phyloP scores from a whole-genome alignment of 768 basidiomycete species.

The Baorangia bicolor region DNA sequence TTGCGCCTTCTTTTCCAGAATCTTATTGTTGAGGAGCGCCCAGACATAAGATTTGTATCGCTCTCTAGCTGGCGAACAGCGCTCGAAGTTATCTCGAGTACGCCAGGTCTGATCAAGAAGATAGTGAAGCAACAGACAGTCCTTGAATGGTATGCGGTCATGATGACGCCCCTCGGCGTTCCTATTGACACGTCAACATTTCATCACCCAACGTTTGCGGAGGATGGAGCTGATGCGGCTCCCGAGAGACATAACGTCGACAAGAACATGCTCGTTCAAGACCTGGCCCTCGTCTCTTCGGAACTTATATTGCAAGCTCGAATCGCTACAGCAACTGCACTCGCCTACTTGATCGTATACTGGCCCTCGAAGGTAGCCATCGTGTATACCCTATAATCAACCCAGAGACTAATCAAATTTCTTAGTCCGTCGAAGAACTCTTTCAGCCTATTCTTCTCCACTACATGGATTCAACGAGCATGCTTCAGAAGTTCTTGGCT shows the following conservation, averaged over 20 bases:
- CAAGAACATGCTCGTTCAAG: slow-evolving; percentile 92
- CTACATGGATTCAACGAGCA: slow-evolving; percentile 84
- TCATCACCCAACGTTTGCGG: slow-evolving; percentile 55
- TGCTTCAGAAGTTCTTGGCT: slow-evolving; percentile 87
- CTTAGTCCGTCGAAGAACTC: slow-evolving; percentile 53
- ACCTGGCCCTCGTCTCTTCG: slow-evolving; percentile 74
- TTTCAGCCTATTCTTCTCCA: slow-evolving; percentile 76
- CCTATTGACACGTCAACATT: slow-evolving; percentile 71
- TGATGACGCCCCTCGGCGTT: slow-evolving; percentile 88
- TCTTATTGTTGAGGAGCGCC: slow-evolving; percentile 85
- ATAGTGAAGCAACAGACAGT: slow-evolving; percentile 58
- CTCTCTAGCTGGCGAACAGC: slow-evolving; percentile 73
- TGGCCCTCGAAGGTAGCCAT: slow-evolving; percentile 61
- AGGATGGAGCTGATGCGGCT: slow-evolving; percentile 41
- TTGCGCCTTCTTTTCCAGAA: slow-evolving; percentile 91
- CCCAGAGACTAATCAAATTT: neutral
- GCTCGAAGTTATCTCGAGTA: slow-evolving; percentile 50
- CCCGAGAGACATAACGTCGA: slow-evolving; percentile 90
- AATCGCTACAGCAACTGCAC: slow-evolving; percentile 71
- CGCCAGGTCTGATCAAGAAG: slow-evolving; percentile 48
- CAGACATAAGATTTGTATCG: slow-evolving; percentile 76
- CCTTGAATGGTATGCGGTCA: slow-evolving; percentile 80
- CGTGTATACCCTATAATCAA: neutral
- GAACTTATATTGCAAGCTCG: slow-evolving; percentile 81
- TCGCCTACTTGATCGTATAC: slow-evolving; percentile 64